These are phyloP conservation scores for Volutella citrinella DNA, from an alignment of 2,329 filamentous ascomycete species.

Conservation along the genomic window DNA sequence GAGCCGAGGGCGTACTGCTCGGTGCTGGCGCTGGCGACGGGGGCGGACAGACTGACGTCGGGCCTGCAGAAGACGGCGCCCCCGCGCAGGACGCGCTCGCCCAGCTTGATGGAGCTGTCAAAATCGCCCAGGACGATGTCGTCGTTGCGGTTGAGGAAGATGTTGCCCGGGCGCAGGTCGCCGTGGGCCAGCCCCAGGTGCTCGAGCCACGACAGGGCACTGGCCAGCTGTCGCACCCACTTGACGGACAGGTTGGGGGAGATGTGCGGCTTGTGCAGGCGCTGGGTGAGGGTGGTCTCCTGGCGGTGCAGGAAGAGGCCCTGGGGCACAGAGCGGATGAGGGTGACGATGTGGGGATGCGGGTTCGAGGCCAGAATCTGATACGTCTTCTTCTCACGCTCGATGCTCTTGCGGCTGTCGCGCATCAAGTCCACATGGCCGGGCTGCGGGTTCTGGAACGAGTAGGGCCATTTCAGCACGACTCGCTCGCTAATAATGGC, in stretches of 20 bases:
- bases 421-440: background rate
- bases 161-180: conserved; percentile 1
- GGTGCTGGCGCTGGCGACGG: conserved; percentile 1
- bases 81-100: conserved; percentile 2
- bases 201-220: conserved; percentile 3
- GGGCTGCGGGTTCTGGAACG: conserved; percentile 4
- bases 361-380: conserved; percentile 2
- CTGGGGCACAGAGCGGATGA: background rate
- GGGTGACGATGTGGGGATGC: conserved; percentile 6
- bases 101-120: conserved; percentile 1
- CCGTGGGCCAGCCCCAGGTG: conserved; percentile 1
- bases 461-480: conserved; percentile 8
- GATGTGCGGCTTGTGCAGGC: background rate
- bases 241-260: background rate
- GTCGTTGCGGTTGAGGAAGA: background rate
- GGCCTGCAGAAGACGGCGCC: conserved; percentile 4
- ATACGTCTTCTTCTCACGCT: conserved; percentile 4
- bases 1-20: conserved; percentile 8
- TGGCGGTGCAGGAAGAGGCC: conserved; percentile 10
- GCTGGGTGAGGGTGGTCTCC: conserved; percentile 1
- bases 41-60: background rate
- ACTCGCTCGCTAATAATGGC: conserved; percentile 8
- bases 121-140: conserved; percentile 5
- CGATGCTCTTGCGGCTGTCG: background rate
- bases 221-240: conserved; percentile 1